Evolutionary conservation across 2,329 filamentous ascomycete species (phyloP).

Genomic region (Phaeophleospora eucalypticola): DNA sequence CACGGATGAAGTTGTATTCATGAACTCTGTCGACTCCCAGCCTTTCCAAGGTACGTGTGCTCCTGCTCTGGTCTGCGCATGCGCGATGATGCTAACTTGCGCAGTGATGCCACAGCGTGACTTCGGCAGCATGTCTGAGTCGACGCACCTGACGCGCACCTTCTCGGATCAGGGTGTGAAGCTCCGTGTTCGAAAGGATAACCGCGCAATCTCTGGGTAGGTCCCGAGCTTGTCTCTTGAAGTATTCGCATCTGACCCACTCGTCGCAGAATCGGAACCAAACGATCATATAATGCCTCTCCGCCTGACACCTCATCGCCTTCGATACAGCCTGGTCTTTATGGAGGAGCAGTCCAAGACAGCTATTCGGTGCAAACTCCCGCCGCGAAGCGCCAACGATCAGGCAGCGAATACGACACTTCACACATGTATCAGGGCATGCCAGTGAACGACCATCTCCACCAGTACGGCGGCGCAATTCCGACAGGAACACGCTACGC

Average conservation of each 20-base stretch:
- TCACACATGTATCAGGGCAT: constrained; percentile 17
- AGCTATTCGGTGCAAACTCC: constrained; percentile 15
- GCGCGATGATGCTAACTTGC: constrained; percentile 6
- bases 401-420: constrained; percentile 24
- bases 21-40: constrained; percentile 57
- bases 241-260: constrained; percentile 1
- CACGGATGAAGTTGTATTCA: constrained; percentile 44
- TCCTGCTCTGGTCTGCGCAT: too few species aligned
- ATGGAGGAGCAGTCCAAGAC: constrained; percentile 19
- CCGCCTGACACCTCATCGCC: constrained; percentile 20
- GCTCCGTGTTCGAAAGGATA: constrained; percentile 77
- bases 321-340: constrained; percentile 9
- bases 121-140: constrained; percentile 76
- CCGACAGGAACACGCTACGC: constrained; percentile 16
- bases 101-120: constrained; percentile 51
- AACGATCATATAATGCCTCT: constrained; percentile 18
- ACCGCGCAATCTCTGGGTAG: constrained; percentile 42
- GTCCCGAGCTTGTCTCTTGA: not conserved
- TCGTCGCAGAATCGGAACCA: constrained; percentile 14
- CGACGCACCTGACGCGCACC: constrained; percentile 72
- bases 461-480: constrained; percentile 14
- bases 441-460: constrained; percentile 10
- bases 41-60: constrained; percentile 60
- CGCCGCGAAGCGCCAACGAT: constrained; percentile 24
- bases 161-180: constrained; percentile 87